A percentile compares a stretch with the other conserved stretches of the same genome.
Conservation (phyloP, 2,329 filamentous ascomycete species). For the Cercospora sp. region DNA sequence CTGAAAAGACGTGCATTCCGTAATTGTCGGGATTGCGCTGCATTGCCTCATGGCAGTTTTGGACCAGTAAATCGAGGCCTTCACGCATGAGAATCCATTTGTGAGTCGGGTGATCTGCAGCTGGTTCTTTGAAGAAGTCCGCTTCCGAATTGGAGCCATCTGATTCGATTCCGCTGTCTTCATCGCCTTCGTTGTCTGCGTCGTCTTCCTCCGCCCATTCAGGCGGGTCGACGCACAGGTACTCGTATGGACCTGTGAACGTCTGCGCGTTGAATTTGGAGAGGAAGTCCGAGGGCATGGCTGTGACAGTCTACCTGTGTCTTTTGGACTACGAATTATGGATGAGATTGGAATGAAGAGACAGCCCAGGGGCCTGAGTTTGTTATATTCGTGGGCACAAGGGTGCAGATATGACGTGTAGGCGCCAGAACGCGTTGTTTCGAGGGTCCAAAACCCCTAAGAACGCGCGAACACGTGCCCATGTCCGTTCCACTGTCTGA, state of each 20-base stretch:
- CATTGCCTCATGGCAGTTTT: background rate
- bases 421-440: background rate
- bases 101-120: slow-evolving; percentile 18
- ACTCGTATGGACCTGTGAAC: slow-evolving; percentile 15
- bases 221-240: slow-evolving; percentile 9
- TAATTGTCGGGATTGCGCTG: slow-evolving; percentile 27
- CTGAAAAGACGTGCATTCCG: slow-evolving; percentile 12
- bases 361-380: too few species aligned
- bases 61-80: background rate
- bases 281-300: slow-evolving; percentile 5
- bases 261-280: slow-evolving; percentile 13
- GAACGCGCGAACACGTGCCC: background rate
- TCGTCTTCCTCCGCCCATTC: background rate
- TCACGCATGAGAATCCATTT: slow-evolving; percentile 17
- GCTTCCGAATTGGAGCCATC: background rate
- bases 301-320: background rate
- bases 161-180: background rate
- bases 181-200: background rate
- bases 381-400: background rate
- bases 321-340: background rate
- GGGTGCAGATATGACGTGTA: background rate
- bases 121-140: background rate
- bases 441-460: background rate
- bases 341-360: background rate
- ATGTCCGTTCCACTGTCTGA: background rate